phyloP scores from a whole-genome alignment of 352 stramenopile species.

The Peronospora tabacina region DNA sequence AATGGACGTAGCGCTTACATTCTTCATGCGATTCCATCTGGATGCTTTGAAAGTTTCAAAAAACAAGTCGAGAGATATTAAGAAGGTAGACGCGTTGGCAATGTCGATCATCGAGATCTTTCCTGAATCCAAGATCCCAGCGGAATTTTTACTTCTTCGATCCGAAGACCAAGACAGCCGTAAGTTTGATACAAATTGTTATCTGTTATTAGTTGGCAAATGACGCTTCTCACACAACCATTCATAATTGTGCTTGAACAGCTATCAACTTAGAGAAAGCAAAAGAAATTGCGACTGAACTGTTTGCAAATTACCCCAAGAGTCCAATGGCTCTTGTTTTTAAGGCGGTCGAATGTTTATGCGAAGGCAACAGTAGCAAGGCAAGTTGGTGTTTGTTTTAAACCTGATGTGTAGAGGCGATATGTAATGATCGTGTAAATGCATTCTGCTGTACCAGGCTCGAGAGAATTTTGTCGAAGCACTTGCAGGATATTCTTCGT shows the following conservation, averaged over 20 bases:
- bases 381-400: constrained; percentile 11
- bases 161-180: constrained; percentile 63
- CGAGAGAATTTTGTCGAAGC: constrained; percentile 45
- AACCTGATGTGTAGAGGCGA: background rate
- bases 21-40: constrained; percentile 65
- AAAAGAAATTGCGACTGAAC: constrained; percentile 18
- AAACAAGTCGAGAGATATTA: constrained; percentile 34
- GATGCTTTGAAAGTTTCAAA: constrained; percentile 46
- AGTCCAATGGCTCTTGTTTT: constrained; percentile 51
- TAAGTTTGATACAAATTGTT: constrained; percentile 27
- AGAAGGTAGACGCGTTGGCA: constrained; percentile 43
- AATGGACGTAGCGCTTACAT: constrained; percentile 48
- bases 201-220: background rate
- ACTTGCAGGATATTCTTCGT: constrained; percentile 47
- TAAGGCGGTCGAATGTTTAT: constrained; percentile 25
- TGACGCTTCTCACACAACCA: background rate
- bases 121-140: constrained; percentile 44
- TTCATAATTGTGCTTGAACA: constrained; percentile 14
- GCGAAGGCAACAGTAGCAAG: constrained; percentile 24
- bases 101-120: constrained; percentile 49
- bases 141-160: constrained; percentile 64
- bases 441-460: constrained; percentile 23
- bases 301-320: constrained; percentile 30
- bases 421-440: constrained; percentile 1
- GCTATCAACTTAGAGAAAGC: constrained; percentile 32